Conservation (phyloP, 2,329 filamentous ascomycete species). For the Byssochlamys sp. region DNA sequence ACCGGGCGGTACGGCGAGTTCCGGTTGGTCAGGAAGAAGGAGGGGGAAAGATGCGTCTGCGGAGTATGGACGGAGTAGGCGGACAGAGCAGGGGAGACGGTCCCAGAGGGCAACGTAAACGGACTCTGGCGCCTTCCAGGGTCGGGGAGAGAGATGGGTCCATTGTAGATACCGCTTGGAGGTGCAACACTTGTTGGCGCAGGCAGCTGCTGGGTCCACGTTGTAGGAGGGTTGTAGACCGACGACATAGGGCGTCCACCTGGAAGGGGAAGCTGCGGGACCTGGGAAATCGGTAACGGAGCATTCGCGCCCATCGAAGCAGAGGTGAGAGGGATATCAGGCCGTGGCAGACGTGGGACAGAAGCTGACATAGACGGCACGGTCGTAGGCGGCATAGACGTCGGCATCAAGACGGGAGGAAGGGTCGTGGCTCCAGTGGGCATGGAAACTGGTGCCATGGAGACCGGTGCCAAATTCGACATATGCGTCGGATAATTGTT, state of each 20-base stretch:
- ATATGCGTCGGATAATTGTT: constrained; percentile 13
- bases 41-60: constrained; percentile 71
- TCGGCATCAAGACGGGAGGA: constrained; percentile 25
- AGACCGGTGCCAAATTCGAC: constrained; percentile 17
- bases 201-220: constrained; percentile 39
- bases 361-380: constrained; percentile 23
- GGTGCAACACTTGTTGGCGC: constrained; percentile 23
- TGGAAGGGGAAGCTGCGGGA: constrained; percentile 58
- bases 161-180: constrained; percentile 20
- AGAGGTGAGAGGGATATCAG: constrained; percentile 60
- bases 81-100: constrained; percentile 59
- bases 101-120: constrained; percentile 44
- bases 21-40: constrained; percentile 75
- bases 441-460: constrained; percentile 10
- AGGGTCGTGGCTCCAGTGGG: constrained; percentile 21
- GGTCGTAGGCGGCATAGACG: constrained; percentile 23
- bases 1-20: constrained; percentile 89
- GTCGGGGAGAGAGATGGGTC: constrained; percentile 22
- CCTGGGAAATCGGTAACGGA: constrained; percentile 40
- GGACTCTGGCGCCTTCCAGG: constrained; percentile 42
- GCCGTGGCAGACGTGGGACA: constrained; percentile 54
- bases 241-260: constrained; percentile 64
- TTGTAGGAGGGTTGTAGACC: constrained; percentile 54
- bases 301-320: constrained; percentile 29
- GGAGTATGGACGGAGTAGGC: constrained; percentile 51